Base-by-base conservation (phyloP, 768 basidiomycete genomes). In the Dacryopinax spathularia region DNA sequence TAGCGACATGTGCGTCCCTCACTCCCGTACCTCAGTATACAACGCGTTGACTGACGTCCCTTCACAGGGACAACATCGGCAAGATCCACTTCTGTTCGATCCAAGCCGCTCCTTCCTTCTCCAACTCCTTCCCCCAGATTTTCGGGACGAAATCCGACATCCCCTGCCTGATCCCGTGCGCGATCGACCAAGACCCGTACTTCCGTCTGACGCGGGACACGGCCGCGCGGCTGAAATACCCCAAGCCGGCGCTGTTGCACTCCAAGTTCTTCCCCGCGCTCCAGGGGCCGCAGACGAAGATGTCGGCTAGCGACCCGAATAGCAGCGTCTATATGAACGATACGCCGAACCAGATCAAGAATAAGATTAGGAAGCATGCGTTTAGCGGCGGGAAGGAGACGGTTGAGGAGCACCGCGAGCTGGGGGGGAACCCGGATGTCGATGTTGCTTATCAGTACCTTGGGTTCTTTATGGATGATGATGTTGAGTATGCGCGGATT, bases 231-330 rank as follows among this genome's bases (percentile, higher is more conserved):
- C 83, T 99, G 70, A 95, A 91, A 75, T 96, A 95, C 77, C 91
- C 87, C 41, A 99, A 99, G 74, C 96, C 96, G 1, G 77, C 88
- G 1, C 82, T 97, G 27, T 77, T 99, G 60, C 93, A 98, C 75
- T 83, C 94, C 56, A 95, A 95, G 71, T 99, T 99, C 81, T 95
- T 99, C 78, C 96, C 96, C 12, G 94, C 96, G 3, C 81, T 99
- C 10, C 95, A 97, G 75, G 96, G 96, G 41, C 89, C 96, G 1
- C 92, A 96, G 74, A 95, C 92, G 34, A 99, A 99, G 78, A 99
- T 99, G 96, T 96, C 93, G 73, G 96, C 96, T 3, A 93, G 90
- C 60, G 88, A 95, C 74, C 78, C 84, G 22, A 95, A 93, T 75
- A 89, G 87, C 67, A 89, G 89, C 67, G 94, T 99, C 68, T 98